Conservation (phyloP, 441 rosid genomes). For the Francoa sonchifolia region DNA sequence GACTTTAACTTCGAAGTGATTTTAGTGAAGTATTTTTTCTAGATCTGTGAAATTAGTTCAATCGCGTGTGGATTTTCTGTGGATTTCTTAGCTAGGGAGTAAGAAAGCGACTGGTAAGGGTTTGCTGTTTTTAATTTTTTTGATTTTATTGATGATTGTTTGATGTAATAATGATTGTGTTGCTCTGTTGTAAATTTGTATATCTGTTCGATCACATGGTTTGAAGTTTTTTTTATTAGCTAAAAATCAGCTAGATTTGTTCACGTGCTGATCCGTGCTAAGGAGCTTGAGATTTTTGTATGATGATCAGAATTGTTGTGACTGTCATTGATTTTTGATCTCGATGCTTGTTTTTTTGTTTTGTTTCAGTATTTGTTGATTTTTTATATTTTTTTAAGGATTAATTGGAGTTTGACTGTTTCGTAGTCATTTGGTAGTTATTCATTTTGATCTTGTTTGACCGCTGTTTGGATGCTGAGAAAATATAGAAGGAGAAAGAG, state of each 20-base stretch:
- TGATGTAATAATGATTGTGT: no score
- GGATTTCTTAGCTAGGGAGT: no score
- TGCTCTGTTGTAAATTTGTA: conserved; percentile 1
- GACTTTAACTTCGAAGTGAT: not conserved
- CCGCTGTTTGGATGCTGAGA: conserved; percentile 1
- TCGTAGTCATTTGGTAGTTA: not conserved
- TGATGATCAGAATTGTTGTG: no score
- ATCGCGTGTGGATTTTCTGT: no score
- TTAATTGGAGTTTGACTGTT: not conserved
- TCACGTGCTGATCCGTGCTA: not conserved
- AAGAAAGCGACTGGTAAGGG: no score
- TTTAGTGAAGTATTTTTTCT: no score
- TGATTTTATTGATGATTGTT: no score
- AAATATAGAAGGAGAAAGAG: not conserved
- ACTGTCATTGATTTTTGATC: no score
- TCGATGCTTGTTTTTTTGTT: no score
- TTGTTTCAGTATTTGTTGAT: not conserved
- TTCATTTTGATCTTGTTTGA: not conserved
- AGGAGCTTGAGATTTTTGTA: not conserved
- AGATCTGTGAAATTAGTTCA: conserved; percentile 36
- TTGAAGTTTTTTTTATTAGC: conserved; percentile 2
- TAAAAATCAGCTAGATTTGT: conserved; percentile 11
- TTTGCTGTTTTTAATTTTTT: no score
- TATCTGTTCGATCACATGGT: not conserved
- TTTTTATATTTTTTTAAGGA: not conserved